Base-by-base conservation (phyloP, 306 rosid genomes). In the Vigna mungo region DNA sequence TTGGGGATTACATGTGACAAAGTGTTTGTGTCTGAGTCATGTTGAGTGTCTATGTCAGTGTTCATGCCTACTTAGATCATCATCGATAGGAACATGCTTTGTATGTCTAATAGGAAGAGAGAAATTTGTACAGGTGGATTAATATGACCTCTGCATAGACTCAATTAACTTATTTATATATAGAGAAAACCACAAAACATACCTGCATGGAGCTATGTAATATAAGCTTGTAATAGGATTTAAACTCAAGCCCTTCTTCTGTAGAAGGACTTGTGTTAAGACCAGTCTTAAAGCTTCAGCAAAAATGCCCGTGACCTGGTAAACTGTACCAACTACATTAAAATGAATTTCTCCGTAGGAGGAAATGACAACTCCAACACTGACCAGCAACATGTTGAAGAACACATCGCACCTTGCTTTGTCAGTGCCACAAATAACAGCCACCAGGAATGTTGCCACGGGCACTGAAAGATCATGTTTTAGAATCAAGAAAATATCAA, bases 191-290 rank as follows among this genome's bases (percentile, higher is more conserved):
- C 46, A 76, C 30, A 41, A 52, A 77, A 16, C 56, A 36, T 92
- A 94, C 98, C 98, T 94, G 96, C 98, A 94, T 14, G 98, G 98
- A 79, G 98, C 98, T 81, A 94, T 94, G 76, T 94, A 94, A 79
- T 94, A 94, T 78, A 94, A 89, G 87, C 96, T 94, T 84, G 97
- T 94, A 80, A 92, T 85, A 6, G 97, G 98, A 79, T 94, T 94
- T 80, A 94, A 77, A 72, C 84, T 90, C 89, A 92, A 90, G 79
- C 98, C 98, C 88, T 90, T 94, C 85, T 94, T 94, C 72, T 94
- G 96, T 52, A 92, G 85, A 81, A 94, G 98, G 82, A 90, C 98
- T 88, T 94, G 98, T 41, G 98, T 94, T 81, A 92, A 87, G 88
- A 94, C 98, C 48, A 94, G 90, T 84, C 98, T 87, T 71, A 94